phyloP scores from a whole-genome alignment of 108 stramenopile species.

The Skeletonema menzelii region DNA sequence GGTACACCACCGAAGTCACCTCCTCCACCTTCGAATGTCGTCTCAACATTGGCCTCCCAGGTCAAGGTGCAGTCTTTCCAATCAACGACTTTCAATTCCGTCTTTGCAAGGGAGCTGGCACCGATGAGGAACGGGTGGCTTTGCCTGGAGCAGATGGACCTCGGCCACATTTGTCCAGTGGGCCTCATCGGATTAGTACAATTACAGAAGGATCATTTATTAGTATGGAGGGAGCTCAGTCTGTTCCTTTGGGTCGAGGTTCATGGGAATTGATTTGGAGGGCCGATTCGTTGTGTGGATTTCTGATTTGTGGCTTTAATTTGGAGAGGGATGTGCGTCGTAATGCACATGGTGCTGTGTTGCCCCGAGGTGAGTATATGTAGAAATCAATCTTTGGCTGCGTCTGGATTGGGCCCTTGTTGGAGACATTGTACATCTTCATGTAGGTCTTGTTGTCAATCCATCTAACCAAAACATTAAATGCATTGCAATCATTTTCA shows the following conservation, averaged over 20 bases:
- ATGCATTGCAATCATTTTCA: not conserved
- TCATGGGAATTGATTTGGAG: not conserved
- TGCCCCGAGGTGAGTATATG: not conserved
- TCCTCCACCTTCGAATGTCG: constrained; percentile 2
- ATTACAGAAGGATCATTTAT: not conserved
- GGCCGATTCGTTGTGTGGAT: not conserved
- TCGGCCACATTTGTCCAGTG: not conserved
- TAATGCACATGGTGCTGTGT: not conserved
- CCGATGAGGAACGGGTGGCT: not conserved
- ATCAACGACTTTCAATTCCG: constrained; percentile 3
- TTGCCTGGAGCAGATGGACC: not conserved
- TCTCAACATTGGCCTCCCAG: not conserved
- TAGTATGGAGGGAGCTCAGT: not conserved
- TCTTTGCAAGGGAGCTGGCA: not conserved
- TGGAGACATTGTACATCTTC: too few relatives aligned
- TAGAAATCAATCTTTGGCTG: too few relatives aligned
- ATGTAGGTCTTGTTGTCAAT: too few relatives aligned
- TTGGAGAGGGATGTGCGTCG: not conserved
- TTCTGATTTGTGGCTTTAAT: not conserved
- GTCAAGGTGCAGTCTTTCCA: not conserved
- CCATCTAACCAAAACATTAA: not conserved
- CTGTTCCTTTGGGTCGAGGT: not conserved
- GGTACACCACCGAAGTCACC: not conserved
- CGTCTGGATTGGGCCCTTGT: too few relatives aligned
- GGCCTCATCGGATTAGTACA: not conserved